Conservation (phyloP, 495 filamentous ascomycete species). For the Neurospora africana region DNA sequence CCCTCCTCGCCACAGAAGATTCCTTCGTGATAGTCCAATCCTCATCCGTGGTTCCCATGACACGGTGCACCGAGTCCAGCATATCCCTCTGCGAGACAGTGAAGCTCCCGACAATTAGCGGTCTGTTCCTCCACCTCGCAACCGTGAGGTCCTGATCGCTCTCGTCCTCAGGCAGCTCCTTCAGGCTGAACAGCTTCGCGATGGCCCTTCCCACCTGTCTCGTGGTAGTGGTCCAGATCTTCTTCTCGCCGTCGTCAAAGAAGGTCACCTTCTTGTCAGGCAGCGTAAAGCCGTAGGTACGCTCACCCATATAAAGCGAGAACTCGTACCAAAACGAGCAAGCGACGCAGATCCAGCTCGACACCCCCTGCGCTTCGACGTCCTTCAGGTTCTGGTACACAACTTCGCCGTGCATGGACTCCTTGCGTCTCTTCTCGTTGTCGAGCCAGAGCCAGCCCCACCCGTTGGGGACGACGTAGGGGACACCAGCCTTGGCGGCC, state of each 20-base stretch:
- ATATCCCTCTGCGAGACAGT: constrained; percentile 36
- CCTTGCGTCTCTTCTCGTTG: neutral
- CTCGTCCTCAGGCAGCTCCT: constrained; percentile 35
- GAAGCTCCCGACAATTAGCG: constrained; percentile 33
- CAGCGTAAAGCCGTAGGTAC: constrained; percentile 25
- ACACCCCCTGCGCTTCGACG: constrained; percentile 33
- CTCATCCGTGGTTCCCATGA: constrained; percentile 36
- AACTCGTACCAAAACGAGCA: constrained; percentile 42
- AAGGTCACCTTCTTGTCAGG: constrained; percentile 18
- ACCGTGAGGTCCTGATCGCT: constrained; percentile 19
- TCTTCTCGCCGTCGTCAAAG: constrained; percentile 24
- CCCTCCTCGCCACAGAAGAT: constrained; percentile 30
- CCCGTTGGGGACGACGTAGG: constrained; percentile 52
- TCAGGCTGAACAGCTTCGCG: constrained; percentile 27
- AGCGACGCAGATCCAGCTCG: constrained; percentile 23
- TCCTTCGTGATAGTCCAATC: constrained; percentile 49
- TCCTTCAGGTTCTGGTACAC: constrained; percentile 3
- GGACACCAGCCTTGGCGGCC: constrained; percentile 49
- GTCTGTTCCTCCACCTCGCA: constrained; percentile 27
- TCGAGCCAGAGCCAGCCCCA: constrained; percentile 23
- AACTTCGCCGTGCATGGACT: constrained; percentile 21
- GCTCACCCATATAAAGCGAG: constrained; percentile 19
- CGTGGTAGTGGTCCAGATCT: constrained; percentile 30
- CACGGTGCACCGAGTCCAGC: constrained; percentile 37
- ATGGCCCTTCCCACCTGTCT: constrained; percentile 32